Percentiles rank a stretch among this genome's conserved stretches.
Evolutionary conservation across 768 basidiomycete genomes (phyloP).

Genomic region (Lactifluus volemus): DNA sequence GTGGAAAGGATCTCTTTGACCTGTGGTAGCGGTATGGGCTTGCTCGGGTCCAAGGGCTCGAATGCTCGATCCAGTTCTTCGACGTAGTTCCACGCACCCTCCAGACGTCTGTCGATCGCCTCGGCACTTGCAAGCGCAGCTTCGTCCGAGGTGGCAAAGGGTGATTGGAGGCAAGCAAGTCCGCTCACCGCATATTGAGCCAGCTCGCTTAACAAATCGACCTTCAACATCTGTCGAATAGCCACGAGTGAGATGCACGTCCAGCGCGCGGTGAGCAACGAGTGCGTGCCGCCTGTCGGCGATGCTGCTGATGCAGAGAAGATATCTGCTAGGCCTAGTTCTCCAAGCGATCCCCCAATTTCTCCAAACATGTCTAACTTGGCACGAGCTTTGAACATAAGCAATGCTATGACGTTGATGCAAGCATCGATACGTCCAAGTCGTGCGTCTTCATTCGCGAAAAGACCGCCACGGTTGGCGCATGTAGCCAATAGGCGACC

Average conservation of each 20-base stretch:
- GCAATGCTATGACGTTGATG: neutral
- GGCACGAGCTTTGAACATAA: neutral
- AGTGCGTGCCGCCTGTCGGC: neutral
- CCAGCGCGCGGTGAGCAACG: neutral
- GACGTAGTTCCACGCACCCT: neutral
- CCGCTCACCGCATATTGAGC: neutral
- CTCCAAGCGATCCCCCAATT: neutral
- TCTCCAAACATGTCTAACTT: neutral
- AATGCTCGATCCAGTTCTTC: neutral
- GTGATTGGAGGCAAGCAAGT: neutral
- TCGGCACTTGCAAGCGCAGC: neutral
- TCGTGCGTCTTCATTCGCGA: neutral
- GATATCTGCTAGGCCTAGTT: neutral
- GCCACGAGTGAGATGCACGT: slow-evolving; percentile 1
- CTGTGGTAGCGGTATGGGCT: neutral
- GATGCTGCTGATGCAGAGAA: neutral
- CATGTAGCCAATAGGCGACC: neutral
- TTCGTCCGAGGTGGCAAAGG: neutral
- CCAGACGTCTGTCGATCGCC: neutral
- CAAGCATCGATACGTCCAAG: neutral
- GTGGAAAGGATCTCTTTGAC: neutral
- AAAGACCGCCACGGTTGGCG: neutral
- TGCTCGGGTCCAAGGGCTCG: neutral
- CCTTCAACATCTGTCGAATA: neutral
- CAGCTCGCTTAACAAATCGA: neutral